phyloP scores from a whole-genome alignment of 768 basidiomycete genomes.

The Tremella yokohamensis region DNA sequence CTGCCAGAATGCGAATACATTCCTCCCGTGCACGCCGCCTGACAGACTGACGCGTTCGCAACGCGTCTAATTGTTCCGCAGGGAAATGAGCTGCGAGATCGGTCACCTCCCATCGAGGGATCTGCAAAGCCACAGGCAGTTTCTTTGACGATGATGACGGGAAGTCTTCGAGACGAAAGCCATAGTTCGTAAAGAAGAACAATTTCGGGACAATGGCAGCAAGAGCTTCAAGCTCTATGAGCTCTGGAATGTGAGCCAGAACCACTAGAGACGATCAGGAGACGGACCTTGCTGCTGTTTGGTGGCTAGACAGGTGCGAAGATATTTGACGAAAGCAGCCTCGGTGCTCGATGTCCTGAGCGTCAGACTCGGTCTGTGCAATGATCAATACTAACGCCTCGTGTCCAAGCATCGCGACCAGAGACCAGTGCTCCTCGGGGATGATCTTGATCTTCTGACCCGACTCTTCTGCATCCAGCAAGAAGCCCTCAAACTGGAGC shows the following conservation, averaged over 20 bases:
- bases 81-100: constrained; percentile 24
- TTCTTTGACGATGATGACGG: constrained; percentile 22
- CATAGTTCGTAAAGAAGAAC: constrained; percentile 32
- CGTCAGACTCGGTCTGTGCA: neutral
- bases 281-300: constrained; percentile 18
- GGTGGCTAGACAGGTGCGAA: constrained; percentile 22
- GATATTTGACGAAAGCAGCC: constrained; percentile 23
- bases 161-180: constrained; percentile 33
- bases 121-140: constrained; percentile 35
- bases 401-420: constrained; percentile 33
- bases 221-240: constrained; percentile 18
- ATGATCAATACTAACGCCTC: constrained; percentile 30
- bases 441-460: constrained; percentile 14
- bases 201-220: constrained; percentile 24
- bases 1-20: constrained; percentile 27
- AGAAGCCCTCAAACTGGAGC: constrained; percentile 25
- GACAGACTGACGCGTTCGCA: constrained; percentile 16
- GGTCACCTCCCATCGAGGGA: constrained; percentile 38
- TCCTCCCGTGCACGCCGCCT: constrained; percentile 23
- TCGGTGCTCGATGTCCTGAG: constrained; percentile 21
- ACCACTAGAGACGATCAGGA: neutral
- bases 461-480: constrained; percentile 35
- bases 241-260: constrained; percentile 21
- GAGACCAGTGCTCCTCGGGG: constrained; percentile 27
- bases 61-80: constrained; percentile 12